Evolutionary conservation across 1,284 basidiomycete species (phyloP).

Genomic region (Naganishia sp.): DNA sequence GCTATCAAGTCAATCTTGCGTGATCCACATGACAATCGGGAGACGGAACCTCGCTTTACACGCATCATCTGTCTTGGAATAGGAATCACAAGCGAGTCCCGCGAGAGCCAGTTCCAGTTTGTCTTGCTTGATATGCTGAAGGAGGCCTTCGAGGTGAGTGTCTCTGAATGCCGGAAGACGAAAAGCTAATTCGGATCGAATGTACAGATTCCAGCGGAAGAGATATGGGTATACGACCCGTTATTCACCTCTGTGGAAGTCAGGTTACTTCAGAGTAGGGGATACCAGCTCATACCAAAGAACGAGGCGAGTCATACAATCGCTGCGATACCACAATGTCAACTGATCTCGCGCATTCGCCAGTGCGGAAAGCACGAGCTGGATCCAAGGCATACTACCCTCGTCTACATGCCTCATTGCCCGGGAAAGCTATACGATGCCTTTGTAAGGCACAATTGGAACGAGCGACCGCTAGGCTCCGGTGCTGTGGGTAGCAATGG

Average conservation of each 20-base stretch:
- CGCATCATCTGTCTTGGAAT: slow-evolving; percentile 29
- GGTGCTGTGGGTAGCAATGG: neutral
- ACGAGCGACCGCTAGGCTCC: neutral
- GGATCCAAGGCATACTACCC: neutral
- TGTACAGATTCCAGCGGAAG: slow-evolving; percentile 1
- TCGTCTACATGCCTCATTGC: slow-evolving; percentile 29
- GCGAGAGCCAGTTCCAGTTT: slow-evolving; percentile 28
- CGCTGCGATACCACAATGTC: no score
- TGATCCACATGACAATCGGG: neutral
- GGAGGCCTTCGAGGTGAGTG: slow-evolving; percentile 4
- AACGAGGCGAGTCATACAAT: slow-evolving; percentile 14
- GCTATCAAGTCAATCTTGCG: neutral
- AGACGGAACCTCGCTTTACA: neutral
- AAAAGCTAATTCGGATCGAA: neutral
- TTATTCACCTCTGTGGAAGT: slow-evolving; percentile 25
- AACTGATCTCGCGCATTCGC: neutral
- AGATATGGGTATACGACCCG: slow-evolving; percentile 30
- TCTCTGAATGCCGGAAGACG: neutral
- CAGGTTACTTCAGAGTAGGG: slow-evolving; percentile 6
- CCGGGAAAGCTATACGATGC: slow-evolving; percentile 30
- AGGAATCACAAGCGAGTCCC: slow-evolving; percentile 24
- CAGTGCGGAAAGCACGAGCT: slow-evolving; percentile 25
- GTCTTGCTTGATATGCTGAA: slow-evolving; percentile 17
- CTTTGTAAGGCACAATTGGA: slow-evolving; percentile 29
- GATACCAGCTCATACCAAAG: slow-evolving; percentile 14